Conservation (phyloP, 345 rosid species). For the Arabis hirsuta region DNA sequence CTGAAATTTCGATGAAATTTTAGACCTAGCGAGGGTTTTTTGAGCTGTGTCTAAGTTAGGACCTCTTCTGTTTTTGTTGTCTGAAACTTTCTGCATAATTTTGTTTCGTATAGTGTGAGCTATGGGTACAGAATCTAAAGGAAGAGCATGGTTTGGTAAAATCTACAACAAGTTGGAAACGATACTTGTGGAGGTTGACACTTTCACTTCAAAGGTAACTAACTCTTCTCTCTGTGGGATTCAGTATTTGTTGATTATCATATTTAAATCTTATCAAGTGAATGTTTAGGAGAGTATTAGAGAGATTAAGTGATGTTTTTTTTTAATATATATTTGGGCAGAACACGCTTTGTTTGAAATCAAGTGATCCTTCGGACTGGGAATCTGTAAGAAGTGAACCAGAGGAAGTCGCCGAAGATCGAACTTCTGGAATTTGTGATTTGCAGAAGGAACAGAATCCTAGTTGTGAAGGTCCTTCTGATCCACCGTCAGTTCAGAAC, state of each 20-base stretch:
- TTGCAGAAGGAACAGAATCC: neutral
- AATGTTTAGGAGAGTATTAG: neutral
- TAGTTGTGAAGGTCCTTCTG: constrained; percentile 12
- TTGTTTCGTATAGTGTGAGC: constrained; percentile 22
- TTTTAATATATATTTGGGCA: constrained; percentile 27
- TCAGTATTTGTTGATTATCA: neutral
- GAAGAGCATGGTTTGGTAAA: constrained; percentile 66
- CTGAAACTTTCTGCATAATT: neutral
- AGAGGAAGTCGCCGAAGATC: constrained; percentile 16
- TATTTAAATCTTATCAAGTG: neutral
- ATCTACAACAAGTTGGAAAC: constrained; percentile 72
- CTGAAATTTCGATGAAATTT: neutral
- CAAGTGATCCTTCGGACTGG: constrained; percentile 27
- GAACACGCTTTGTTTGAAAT: constrained; percentile 41
- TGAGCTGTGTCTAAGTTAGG: constrained; percentile 21
- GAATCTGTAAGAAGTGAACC: constrained; percentile 30
- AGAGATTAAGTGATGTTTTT: constrained; percentile 3
- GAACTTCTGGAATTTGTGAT: constrained; percentile 17
- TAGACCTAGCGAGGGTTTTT: constrained; percentile 15
- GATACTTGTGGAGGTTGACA: constrained; percentile 65
- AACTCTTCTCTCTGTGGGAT: neutral
- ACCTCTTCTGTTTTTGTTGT: constrained; percentile 8
- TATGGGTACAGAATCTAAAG: constrained; percentile 61
- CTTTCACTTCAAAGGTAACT: constrained; percentile 48
- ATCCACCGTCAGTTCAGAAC: constrained; percentile 38